These are phyloP conservation scores for Mortierella sp. DNA, from an alignment of 371 early-diverging fungal species.

Conservation along the genomic window DNA sequence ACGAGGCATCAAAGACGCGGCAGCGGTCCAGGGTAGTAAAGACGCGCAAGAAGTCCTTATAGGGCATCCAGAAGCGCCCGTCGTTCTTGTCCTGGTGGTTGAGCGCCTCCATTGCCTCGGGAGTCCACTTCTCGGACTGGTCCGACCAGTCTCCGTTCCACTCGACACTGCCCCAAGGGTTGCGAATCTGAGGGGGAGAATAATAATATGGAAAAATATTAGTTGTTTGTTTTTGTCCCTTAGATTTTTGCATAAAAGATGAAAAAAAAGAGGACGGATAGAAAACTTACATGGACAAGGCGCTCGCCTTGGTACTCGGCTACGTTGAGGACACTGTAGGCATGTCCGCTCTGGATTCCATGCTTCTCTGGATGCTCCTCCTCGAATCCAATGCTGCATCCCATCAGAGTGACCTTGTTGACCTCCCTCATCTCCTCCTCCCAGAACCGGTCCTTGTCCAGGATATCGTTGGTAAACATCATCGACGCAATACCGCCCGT, in stretches of 20 bases:
- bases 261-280: neutral
- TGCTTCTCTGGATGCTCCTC: constrained; percentile 37
- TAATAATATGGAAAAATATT: neutral
- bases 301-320: constrained; percentile 56
- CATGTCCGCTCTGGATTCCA: constrained; percentile 57
- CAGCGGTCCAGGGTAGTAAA: constrained; percentile 55
- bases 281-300: constrained; percentile 51
- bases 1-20: constrained; percentile 55
- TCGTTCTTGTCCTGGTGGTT: constrained; percentile 56
- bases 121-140: constrained; percentile 57
- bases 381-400: constrained; percentile 55
- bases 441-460: constrained; percentile 61
- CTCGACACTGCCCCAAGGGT: constrained; percentile 63
- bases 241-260: neutral
- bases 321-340: constrained; percentile 57
- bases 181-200: constrained; percentile 44
- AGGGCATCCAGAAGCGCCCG: constrained; percentile 65
- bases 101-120: constrained; percentile 53
- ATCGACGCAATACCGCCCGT: constrained; percentile 62
- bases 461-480: constrained; percentile 57
- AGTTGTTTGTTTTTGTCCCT: neutral
- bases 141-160: constrained; percentile 64
- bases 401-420: constrained; percentile 57
- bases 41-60: constrained; percentile 57
- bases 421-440: constrained; percentile 59